Evolutionary conservation across 2,329 filamentous ascomycete genomes (phyloP).

Genomic region (Penicillium sclerotigenum): DNA sequence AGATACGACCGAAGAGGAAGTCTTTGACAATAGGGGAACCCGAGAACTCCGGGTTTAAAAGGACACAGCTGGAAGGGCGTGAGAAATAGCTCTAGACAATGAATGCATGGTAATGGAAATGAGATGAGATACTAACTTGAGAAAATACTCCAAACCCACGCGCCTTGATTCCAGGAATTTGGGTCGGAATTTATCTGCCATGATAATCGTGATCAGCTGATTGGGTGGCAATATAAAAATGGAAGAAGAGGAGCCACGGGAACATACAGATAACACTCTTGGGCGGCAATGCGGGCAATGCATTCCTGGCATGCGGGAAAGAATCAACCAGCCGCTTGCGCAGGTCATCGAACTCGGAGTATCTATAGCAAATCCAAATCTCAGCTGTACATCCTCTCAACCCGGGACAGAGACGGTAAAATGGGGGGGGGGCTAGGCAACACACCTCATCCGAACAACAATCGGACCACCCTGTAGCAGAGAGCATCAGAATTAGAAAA

Average conservation of each 20-base stretch:
- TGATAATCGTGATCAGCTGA: slow-evolving; percentile 6
- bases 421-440: background rate
- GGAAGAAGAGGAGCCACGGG: background rate
- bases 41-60: slow-evolving; percentile 91
- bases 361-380: slow-evolving; percentile 49
- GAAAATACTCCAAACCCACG: slow-evolving; percentile 81
- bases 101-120: background rate
- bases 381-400: background rate
- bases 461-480: slow-evolving; percentile 53
- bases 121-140: slow-evolving; percentile 64
- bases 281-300: slow-evolving; percentile 84
- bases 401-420: background rate
- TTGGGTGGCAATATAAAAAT: background rate
- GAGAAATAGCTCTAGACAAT: background rate
- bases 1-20: slow-evolving; percentile 65
- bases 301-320: slow-evolving; percentile 78
- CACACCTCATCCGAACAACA: slow-evolving; percentile 57
- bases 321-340: slow-evolving; percentile 69
- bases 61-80: slow-evolving; percentile 65
- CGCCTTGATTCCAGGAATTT: slow-evolving; percentile 82
- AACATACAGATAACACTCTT: slow-evolving; percentile 81
- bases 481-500: background rate
- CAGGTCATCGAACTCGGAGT: slow-evolving; percentile 90
- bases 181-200: slow-evolving; percentile 64
- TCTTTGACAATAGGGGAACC: slow-evolving; percentile 88